Evolutionary conservation across 805 yeast species (phyloP), one percentile per base, ranked within the genome.

Genomic region (Hagleromyces aurorensis): DNA sequence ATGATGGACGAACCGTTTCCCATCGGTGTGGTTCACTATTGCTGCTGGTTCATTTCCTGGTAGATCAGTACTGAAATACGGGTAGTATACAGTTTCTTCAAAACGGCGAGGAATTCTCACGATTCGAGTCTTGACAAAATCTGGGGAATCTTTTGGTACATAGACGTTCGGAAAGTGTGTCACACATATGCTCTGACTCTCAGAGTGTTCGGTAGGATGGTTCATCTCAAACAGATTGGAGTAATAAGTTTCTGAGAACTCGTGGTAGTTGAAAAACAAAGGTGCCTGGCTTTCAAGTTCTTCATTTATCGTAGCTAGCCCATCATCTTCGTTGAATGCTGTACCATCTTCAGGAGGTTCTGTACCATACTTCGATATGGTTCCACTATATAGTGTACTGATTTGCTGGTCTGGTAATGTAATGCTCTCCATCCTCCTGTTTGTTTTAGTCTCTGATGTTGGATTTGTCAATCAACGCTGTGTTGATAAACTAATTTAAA

Each of bases 21-120:
- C 27, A 12, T 34, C 39, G 1, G 14, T 25, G 7, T 34, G 41
- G n/a, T 35, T 40, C 3, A 33, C 43, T n/a, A 72, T 49, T 0
- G 82, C 82, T 3, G 78, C 84, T 2, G 76, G 72, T 43, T 79
- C 86, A 2, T 25, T 38, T 0, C 87, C 87, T 0, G 86, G 86
- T 0, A 65, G 39, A 6, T 37, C 48, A 1, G 50, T 49, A 6
- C 80, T 73, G 47, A 78, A 79, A 39, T 64, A 70, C 2, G 86
- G 85, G 12, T 62, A 58, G 18, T 38, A 36, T 2, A 50, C 25
- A 3, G 64, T 57, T 7, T 44, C 49, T 11, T 57, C 57, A 33
- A 65, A 72, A 2, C 61, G 34, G 37, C 86, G 51, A 4, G 89
- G 85, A 3, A 79, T 62, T 30, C 87, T 49, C 4, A 79, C 76